Evolutionary conservation across 2,329 filamentous ascomycete genomes (phyloP), one percentile per base, ranked within the genome.

Genomic region (Scytalidium lignicola): DNA sequence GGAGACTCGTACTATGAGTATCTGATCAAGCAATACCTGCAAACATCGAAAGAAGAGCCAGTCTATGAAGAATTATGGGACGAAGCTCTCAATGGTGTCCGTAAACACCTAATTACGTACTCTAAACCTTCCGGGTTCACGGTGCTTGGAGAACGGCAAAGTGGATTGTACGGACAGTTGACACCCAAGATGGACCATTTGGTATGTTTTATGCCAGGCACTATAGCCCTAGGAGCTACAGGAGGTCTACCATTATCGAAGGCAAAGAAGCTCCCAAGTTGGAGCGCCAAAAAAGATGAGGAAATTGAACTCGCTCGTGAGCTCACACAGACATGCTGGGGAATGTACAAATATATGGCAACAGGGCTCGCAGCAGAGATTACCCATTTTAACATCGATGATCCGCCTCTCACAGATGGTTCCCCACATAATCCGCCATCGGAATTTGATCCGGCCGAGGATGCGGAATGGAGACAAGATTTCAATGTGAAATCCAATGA

Each of bases 1-100:
- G 93, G 93, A 42, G 93, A 99, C 72, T 96, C 91, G 43, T 99
- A 97, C 71, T 99, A 99, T 70, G 90, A 99, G 70, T 99, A 99
- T 67, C 81, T 99, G 45, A 95, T 97, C 74, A 99, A 99, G 72
- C 93, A 99, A 67, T 97, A 95, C 65, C 76, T 96, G 18, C 93
- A 99, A 68, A 99, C 93, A 12, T 88, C 88, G 49, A 83, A 87
- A 65, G 77, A 91, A 62, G 92, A 99, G 66, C 76, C 83, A 0
- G 71, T 97, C 15, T 99, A 99, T 68, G 76, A 85, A 56, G 88
- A 93, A 13, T 88, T 99, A 83, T 99, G 95, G 91, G 78, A 92
- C 37, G 87, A 99, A 65, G 78, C 90, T 13, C 74, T 99, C 42
- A 74, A 74, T 15, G 93, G 92, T 44, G 84, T 97, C 49, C 90